Evolutionary conservation across 1,139 yeast genomes (phyloP), one percentile per base, ranked within the genome.

Genomic region (Suhomyces chickasaworum): DNA sequence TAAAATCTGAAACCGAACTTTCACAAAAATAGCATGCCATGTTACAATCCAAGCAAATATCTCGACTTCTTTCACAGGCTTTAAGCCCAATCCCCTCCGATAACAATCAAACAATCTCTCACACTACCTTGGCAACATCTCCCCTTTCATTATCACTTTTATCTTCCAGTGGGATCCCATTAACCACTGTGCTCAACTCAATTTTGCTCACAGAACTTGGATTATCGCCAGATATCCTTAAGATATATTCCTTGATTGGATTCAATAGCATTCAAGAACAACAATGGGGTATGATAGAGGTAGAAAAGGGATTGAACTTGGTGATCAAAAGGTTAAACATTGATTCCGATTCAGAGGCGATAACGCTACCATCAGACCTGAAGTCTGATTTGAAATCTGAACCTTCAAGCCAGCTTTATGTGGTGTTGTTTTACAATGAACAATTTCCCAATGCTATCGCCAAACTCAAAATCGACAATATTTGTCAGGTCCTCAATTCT

Each of bases 11-110:
- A n/a, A n/a, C n/a, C n/a, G n/a, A n/a, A n/a, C n/a, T n/a, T n/a
- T n/a, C n/a, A n/a, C n/a, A 20, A 7, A 20, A 20, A 20, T 20
- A 20, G 22, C n/a, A n/a, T n/a, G n/a, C 21, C 30, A 78, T 79
- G 84, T 67, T 79, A 41, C 80, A 77, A 52, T 75, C 75, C 53
- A 70, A 68, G 48, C 74, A 74, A 48, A 68, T 79, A 37, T 64
- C 78, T 9, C 60, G 64, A 39, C 64, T 78, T 15, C 62, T 79
- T 42, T 59, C 72, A 17, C 78, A 75, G 56, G 77, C 69, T 2
- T 61, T 78, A 44, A 55, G 53, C 12, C 71, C 75, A 5, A 55
- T 60, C n/a, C 53, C 53, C 18, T 44, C 51, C 10, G 40, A 39
- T 2, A 36, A 46, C 37, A 39, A 25, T 40, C 44, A 42, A 29